A percentile compares a stretch with the other conserved stretches of the same genome.
phyloP scores from a whole-genome alignment of 1,284 basidiomycete genomes.

The Baeospora myosura region DNA sequence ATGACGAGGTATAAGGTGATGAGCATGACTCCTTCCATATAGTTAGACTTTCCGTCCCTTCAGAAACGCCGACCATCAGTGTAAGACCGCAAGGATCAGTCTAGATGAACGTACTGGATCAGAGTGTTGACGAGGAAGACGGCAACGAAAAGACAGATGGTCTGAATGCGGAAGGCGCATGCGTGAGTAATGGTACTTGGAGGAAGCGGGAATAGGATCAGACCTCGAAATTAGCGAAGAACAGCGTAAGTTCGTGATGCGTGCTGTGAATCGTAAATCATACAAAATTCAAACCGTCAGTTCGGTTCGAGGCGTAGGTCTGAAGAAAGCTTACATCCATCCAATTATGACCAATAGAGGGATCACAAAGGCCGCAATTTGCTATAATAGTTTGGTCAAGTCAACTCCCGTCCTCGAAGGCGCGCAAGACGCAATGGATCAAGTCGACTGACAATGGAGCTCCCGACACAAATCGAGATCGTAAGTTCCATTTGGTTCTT shows the following conservation, averaged over 20 bases:
- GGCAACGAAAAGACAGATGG: constrained; percentile 77
- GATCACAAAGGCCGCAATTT: constrained; percentile 86
- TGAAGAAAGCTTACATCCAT: constrained; percentile 54
- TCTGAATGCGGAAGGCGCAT: constrained; percentile 39
- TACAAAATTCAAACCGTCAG: not conserved
- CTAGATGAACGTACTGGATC: constrained; percentile 48
- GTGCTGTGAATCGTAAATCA: constrained; percentile 34
- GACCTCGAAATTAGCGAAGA: constrained; percentile 77
- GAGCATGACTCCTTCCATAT: constrained; percentile 80
- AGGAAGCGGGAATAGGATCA: constrained; percentile 10
- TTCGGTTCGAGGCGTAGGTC: not conserved
- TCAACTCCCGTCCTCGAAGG: constrained; percentile 5
- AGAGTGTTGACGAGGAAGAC: constrained; percentile 78
- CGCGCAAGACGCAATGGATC: not conserved
- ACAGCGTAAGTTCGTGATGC: constrained; percentile 73
- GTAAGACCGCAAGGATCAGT: not conserved
- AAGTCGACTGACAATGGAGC: constrained; percentile 75
- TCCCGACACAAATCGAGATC: constrained; percentile 86
- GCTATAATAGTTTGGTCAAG: constrained; percentile 35
- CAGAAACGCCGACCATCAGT: constrained; percentile 11
- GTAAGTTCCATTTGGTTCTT: constrained; percentile 84
- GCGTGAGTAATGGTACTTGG: constrained; percentile 8
- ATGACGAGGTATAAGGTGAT: constrained; percentile 59
- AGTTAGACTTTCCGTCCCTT: constrained; percentile 78
- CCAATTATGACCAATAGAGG: constrained; percentile 80